Conservation (phyloP, 2,329 filamentous ascomycete species). For the Waltergamsia citrina region DNA sequence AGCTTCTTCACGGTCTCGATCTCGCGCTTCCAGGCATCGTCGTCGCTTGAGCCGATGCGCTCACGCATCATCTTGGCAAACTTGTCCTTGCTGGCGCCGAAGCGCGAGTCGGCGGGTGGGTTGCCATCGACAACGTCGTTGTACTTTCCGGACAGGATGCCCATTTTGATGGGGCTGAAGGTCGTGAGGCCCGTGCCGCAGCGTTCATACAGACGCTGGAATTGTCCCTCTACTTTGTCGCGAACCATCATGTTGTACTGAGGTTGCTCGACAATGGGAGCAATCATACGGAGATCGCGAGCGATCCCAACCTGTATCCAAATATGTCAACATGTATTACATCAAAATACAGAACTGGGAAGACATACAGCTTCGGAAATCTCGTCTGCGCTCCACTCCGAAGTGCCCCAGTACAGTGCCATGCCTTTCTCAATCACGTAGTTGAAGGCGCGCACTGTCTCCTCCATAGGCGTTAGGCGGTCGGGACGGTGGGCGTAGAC, state of each 20-base stretch:
- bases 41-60: slow-evolving; percentile 30
- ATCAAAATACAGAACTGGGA: too few relatives aligned
- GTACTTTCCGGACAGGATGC: slow-evolving; percentile 58
- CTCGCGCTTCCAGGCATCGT: slow-evolving; percentile 44
- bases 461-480: slow-evolving; percentile 59
- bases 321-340: too few relatives aligned
- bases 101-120: slow-evolving; percentile 47
- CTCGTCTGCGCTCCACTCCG: slow-evolving; percentile 61
- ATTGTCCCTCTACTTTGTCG: slow-evolving; percentile 54
- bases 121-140: slow-evolving; percentile 38
- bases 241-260: slow-evolving; percentile 56
- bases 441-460: slow-evolving; percentile 63
- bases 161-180: slow-evolving; percentile 48
- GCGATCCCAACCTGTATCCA: slow-evolving; percentile 38
- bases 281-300: slow-evolving; percentile 49
- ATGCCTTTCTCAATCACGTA: slow-evolving; percentile 58
- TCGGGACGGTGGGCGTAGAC: slow-evolving; percentile 64
- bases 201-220: slow-evolving; percentile 48
- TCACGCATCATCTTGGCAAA: slow-evolving; percentile 47
- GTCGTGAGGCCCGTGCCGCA: slow-evolving; percentile 51
- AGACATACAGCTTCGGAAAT: slow-evolving; percentile 44
- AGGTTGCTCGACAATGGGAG: slow-evolving; percentile 58
- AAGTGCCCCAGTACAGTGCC: slow-evolving; percentile 65
- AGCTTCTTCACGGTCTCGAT: slow-evolving; percentile 34
- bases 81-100: slow-evolving; percentile 45